Percentiles rank a stretch among this genome's conserved stretches.
Evolutionary conservation across 345 rosid species (phyloP).

Genomic region (Acer campestre): DNA sequence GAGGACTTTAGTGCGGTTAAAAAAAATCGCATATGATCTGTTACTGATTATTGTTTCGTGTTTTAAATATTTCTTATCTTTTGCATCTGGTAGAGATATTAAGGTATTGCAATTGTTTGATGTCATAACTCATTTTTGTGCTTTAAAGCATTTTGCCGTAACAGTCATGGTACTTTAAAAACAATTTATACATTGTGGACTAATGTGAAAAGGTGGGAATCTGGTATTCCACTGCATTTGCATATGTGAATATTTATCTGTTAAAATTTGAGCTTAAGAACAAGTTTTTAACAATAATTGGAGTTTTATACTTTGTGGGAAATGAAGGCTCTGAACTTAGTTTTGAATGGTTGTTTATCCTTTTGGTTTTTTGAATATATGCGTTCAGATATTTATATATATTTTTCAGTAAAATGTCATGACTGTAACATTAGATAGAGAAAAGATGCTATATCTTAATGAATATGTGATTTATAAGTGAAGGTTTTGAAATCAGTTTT

Average conservation of each 20-base stretch:
- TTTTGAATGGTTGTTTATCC: not conserved
- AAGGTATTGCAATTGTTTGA: not conserved
- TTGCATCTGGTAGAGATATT: not conserved
- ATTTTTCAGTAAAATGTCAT: not conserved
- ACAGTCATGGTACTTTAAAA: not conserved
- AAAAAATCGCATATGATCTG: not conserved
- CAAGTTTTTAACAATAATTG: not conserved
- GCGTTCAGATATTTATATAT: not conserved
- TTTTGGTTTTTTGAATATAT: no score
- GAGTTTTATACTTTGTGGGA: not conserved
- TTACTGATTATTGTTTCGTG: not conserved
- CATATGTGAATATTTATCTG: not conserved
- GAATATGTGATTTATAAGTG: not conserved
- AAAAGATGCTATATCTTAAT: not conserved
- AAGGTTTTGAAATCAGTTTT: not conserved
- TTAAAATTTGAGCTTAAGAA: not conserved
- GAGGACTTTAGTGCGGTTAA: not conserved
- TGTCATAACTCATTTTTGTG: not conserved
- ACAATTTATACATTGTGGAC: not conserved
- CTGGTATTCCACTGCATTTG: not conserved
- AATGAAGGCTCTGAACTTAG: not conserved
- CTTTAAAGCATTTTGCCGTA: not conserved
- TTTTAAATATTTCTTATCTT: not conserved
- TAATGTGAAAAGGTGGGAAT: not conserved
- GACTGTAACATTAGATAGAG: no score